Conservation (phyloP, 768 basidiomycete species). For the Mycena floridula region DNA sequence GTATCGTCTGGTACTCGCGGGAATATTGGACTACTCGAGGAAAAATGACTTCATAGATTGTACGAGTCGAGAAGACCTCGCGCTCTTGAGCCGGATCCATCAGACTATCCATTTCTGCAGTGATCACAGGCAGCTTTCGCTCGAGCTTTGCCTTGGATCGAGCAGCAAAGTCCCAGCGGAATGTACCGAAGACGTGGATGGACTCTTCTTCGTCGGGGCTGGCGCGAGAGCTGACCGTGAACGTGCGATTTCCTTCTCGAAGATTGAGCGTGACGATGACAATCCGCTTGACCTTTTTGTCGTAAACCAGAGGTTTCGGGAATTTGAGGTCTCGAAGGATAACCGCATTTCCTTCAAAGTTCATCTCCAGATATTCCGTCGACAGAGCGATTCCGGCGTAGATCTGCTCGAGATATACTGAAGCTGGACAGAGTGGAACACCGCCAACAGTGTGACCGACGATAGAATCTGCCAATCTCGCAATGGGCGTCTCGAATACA, state of each 20-base stretch:
- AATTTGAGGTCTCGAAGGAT: slow-evolving; percentile 40
- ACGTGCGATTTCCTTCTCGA: slow-evolving; percentile 31
- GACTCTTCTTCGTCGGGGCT: slow-evolving; percentile 23
- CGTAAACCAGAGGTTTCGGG: slow-evolving; percentile 48
- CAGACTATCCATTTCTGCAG: slow-evolving; percentile 26
- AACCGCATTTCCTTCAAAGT: slow-evolving; percentile 18
- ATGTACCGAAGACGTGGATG: slow-evolving; percentile 41
- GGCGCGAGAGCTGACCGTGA: slow-evolving; percentile 39
- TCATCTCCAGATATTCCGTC: slow-evolving; percentile 20
- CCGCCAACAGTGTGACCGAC: slow-evolving; percentile 54
- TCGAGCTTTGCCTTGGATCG: slow-evolving; percentile 31
- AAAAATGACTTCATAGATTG: slow-evolving; percentile 62
- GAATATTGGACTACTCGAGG: slow-evolving; percentile 64
- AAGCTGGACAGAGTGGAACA: slow-evolving; percentile 56
- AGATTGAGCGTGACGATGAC: slow-evolving; percentile 36
- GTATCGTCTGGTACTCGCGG: slow-evolving; percentile 50
- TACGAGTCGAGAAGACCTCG: slow-evolving; percentile 50
- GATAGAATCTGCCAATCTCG: slow-evolving; percentile 36
- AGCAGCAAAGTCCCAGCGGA: slow-evolving; percentile 26
- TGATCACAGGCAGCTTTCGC: slow-evolving; percentile 26
- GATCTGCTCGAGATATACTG: slow-evolving; percentile 55
- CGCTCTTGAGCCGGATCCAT: slow-evolving; percentile 1
- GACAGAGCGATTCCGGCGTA: slow-evolving; percentile 38
- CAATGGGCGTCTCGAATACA: slow-evolving; percentile 49
- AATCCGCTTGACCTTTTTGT: slow-evolving; percentile 19